Percentiles rank a stretch among this genome's conserved stretches.
Conservation (phyloP, 805 yeast species). For the Metschnikowia lochheadii region DNA sequence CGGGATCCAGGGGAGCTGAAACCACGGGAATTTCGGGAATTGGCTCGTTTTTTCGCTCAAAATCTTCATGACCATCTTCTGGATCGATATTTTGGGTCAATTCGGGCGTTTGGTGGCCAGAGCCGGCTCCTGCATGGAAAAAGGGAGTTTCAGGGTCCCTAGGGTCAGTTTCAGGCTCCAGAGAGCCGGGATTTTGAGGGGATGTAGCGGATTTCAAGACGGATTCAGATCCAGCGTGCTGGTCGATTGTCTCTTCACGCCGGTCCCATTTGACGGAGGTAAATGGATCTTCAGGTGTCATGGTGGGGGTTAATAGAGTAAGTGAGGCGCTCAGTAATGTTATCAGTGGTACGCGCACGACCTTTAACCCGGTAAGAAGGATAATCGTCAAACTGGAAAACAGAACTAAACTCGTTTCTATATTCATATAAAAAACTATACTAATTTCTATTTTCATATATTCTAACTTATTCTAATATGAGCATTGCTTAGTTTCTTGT, state of each 20-base stretch:
- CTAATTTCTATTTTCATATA: too few species aligned
- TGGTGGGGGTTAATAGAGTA: neutral
- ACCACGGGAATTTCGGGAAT: neutral
- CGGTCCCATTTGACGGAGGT: constrained; percentile 58
- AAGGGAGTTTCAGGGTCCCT: neutral
- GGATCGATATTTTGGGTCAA: neutral
- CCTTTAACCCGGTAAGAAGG: neutral
- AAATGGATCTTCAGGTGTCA: constrained; percentile 42
- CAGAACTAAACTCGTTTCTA: too few species aligned
- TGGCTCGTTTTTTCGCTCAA: neutral
- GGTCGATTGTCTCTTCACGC: constrained; percentile 25
- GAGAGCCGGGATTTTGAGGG: neutral
- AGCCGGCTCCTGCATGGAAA: neutral
- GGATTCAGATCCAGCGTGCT: neutral
- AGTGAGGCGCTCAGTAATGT: constrained; percentile 1
- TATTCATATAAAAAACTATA: too few species aligned
- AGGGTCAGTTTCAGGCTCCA: neutral
- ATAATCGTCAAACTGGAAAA: too few species aligned
- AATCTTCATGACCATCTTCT: neutral
- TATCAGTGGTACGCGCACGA: constrained; percentile 11
- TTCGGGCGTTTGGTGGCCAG: neutral
- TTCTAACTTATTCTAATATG: too few species aligned
- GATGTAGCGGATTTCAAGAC: neutral
- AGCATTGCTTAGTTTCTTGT: too few species aligned
- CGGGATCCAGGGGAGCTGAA: neutral